Evolutionary conservation across 2,329 filamentous ascomycete species (phyloP), one percentile per base, ranked within the genome.

Genomic region (Hypoxylon sp.): DNA sequence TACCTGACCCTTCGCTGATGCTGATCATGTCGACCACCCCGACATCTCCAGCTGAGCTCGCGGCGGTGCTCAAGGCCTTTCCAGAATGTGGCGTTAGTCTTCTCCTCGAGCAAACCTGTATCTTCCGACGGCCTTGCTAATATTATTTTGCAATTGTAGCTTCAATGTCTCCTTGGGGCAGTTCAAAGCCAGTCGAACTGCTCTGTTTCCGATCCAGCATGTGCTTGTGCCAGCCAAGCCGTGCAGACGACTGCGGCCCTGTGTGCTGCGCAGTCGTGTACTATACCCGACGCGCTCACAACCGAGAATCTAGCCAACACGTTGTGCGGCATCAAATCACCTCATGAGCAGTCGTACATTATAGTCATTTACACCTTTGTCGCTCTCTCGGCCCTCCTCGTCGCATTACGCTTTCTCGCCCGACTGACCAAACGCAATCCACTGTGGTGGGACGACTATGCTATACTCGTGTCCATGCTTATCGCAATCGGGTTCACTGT

Each of bases 31-130:
- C 47, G 7, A 51, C 11, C n/a, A 13, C 47, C 27, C 15, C 15
- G 31, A 31, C 13, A n/a, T 17, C 27, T 17, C 13, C 27, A 51
- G 2, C 13, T 17, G 47, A 51, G 24, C 11, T 51, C 2, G 21
- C 24, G 13, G 27, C 24, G 15, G 11, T 51, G 24, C 47, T 51
- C 27, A 31, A 32, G 24, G 47, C 24, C 15, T 51, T 31, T 6
- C 47, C 47, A 31, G 47, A 32, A 31, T 51, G 47, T 17, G 47
- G 47, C 13, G 47, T 51, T 31, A 51, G 47, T 51, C 27, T 31
- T 31, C 15, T 8, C 24, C 32, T 6, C n/a, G 31, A 29, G 24
- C 31, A 29, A 27, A 31, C 6, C 24, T 8, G n/a, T 51, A 5
- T 31, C 4, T 31, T 51, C 27, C 10, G 10, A 48, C 27, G 4